A percentile compares a stretch with the other conserved stretches of the same genome.
These are phyloP conservation scores for Vitis riparia DNA, from an alignment of 164 flowering plant species.

Conservation along the genomic window DNA sequence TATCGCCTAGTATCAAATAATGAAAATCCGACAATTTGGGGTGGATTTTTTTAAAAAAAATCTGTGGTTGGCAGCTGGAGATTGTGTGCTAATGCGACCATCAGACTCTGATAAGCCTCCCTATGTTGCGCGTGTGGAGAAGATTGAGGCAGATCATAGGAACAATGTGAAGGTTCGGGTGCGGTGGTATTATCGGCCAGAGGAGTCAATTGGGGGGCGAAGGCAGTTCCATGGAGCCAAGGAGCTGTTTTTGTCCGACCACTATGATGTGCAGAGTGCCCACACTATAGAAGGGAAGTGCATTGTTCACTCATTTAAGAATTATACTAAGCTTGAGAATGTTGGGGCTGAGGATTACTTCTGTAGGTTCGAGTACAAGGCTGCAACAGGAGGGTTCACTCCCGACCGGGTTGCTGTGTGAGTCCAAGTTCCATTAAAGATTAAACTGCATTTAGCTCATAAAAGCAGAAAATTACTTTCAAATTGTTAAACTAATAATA, in stretches of 20 bases:
- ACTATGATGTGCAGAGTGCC: conserved; percentile 69
- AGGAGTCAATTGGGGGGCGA: conserved; percentile 69
- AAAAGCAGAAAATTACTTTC: too few relatives aligned
- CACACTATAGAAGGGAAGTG: conserved; percentile 80
- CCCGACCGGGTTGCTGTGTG: conserved; percentile 85
- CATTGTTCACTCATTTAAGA: conserved; percentile 67
- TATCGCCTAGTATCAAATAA: too few relatives aligned
- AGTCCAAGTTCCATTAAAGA: conserved; percentile 20
- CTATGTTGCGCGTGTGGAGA: conserved; percentile 69
- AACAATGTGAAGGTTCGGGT: conserved; percentile 64
- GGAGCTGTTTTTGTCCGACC: conserved; percentile 71
- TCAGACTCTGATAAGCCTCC: conserved; percentile 67
- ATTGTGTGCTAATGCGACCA: conserved; percentile 74
- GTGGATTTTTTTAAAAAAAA: not conserved
- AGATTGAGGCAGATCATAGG: conserved; percentile 58
- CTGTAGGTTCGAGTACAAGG: conserved; percentile 72
- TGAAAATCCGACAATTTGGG: too few relatives aligned
- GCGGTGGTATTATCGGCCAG: conserved; percentile 75
- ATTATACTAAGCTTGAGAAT: conserved; percentile 76
- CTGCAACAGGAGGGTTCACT: conserved; percentile 69
- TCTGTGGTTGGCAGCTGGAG: conserved; percentile 47
- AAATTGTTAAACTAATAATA: too few relatives aligned
- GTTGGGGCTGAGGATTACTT: conserved; percentile 75
- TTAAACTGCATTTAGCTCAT: too few relatives aligned
- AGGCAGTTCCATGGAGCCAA: conserved; percentile 77